A percentile compares a stretch with the other conserved stretches of the same genome.
phyloP scores from a whole-genome alignment of 768 basidiomycete species.

The Suillus occidentalis region DNA sequence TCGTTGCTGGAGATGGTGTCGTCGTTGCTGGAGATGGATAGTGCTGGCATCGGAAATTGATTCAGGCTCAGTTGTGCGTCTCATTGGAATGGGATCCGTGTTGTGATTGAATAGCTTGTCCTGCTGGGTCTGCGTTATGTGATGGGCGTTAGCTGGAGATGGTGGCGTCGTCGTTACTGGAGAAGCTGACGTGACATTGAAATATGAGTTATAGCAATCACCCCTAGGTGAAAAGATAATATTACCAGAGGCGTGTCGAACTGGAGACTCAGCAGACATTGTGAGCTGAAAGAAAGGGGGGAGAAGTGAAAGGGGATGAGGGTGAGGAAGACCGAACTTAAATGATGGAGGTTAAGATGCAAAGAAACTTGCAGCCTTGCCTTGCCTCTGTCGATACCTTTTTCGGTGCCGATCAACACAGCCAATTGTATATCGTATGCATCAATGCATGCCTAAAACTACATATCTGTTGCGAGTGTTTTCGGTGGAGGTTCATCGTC shows the following conservation, averaged over 20 bases:
- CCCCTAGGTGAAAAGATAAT: constrained; percentile 18
- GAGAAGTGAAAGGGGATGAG: constrained; percentile 11
- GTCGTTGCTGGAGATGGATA: no score
- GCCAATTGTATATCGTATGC: constrained; percentile 20
- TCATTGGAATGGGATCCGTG: no score
- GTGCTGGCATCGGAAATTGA: no score
- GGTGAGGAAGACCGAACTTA: constrained; percentile 18
- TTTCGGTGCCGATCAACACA: constrained; percentile 23
- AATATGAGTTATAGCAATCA: background rate
- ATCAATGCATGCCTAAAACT: constrained; percentile 7
- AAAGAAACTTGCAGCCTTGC: constrained; percentile 2
- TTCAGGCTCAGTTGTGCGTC: no score
- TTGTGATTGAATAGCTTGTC: no score
- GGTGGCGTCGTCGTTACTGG: constrained; percentile 24
- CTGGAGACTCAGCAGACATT: constrained; percentile 69
- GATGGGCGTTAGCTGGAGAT: no score
- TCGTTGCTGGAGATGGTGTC: no score
- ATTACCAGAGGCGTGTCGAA: constrained; percentile 55
- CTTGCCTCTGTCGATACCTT: constrained; percentile 17
- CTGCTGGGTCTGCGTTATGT: no score
- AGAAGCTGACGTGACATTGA: constrained; percentile 42
- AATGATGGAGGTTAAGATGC: constrained; percentile 2
- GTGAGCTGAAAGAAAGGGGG: constrained; percentile 16
- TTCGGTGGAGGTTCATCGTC: constrained; percentile 9
- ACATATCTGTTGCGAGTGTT: constrained; percentile 10